Evolutionary conservation across 2,329 filamentous ascomycete species (phyloP).

Genomic region (Triangularia setosa): DNA sequence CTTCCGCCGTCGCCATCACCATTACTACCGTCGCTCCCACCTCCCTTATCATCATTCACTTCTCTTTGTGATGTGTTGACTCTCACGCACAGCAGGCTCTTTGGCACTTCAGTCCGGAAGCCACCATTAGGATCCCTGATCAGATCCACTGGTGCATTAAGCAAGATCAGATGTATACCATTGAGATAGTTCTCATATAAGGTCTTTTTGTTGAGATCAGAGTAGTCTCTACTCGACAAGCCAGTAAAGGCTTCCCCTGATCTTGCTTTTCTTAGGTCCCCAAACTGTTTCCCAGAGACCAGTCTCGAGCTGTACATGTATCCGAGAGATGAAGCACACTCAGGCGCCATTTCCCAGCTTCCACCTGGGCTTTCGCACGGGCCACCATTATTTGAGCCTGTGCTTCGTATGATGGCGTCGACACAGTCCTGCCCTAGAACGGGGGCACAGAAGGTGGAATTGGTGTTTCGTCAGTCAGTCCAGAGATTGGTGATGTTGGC

Average conservation of each 20-base stretch:
- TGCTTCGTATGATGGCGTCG: background rate
- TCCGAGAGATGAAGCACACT: background rate
- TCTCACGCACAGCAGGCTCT: background rate
- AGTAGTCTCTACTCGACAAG: background rate
- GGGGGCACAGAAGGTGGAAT: background rate
- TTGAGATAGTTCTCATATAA: background rate
- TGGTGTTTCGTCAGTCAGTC: background rate
- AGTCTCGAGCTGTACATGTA: background rate
- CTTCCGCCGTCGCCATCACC: background rate
- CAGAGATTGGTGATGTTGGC: background rate
- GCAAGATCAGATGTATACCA: background rate
- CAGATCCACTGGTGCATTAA: background rate
- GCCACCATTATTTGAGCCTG: background rate
- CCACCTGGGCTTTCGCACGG: background rate
- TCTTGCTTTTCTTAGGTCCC: background rate
- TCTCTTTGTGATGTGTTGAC: background rate
- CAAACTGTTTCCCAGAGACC: background rate
- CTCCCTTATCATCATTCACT: background rate
- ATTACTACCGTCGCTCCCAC: background rate
- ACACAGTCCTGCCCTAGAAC: background rate
- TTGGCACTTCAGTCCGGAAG: background rate
- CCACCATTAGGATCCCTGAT: background rate
- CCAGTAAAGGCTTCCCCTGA: background rate
- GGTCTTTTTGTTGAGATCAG: background rate
- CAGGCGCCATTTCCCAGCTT: background rate